These are phyloP conservation scores for Hanseniaspora valbyensis DNA, from an alignment of 805 yeast genomes.

Conservation along the genomic window DNA sequence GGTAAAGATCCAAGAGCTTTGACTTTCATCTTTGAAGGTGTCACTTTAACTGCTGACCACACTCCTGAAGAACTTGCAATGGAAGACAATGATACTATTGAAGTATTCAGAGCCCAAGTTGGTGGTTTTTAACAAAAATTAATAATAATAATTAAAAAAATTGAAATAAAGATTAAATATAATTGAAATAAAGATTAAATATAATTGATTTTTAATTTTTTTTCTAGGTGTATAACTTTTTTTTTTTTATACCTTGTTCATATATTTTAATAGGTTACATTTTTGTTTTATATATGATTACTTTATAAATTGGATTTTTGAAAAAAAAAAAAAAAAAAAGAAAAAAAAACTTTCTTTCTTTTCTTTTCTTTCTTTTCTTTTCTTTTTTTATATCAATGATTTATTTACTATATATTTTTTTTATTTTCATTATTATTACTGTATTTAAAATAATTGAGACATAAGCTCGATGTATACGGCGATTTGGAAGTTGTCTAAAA, in stretches of 20 bases:
- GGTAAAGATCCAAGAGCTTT: conserved; percentile 75
- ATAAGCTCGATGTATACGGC: conserved; percentile 30
- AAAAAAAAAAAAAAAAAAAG: background rate
- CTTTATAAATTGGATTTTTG: background rate
- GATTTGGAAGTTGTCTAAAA: conserved; percentile 30
- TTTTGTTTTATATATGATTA: no score
- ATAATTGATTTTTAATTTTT: no score
- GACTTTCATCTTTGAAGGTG: conserved; percentile 88
- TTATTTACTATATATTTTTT: no score
- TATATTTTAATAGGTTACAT: background rate
- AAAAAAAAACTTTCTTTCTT: background rate
- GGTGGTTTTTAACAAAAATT: conserved; percentile 39
- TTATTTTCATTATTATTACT: no score
- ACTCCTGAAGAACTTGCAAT: conserved; percentile 89
- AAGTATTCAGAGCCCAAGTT: conserved; percentile 92
- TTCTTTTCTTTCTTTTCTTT: background rate
- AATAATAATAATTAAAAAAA: no score
- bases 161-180: no score
- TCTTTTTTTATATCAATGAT: background rate
- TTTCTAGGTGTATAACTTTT: background rate
- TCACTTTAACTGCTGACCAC: conserved; percentile 72
- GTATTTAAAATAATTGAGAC: conserved; percentile 22
- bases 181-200: no score
- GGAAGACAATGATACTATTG: conserved; percentile 93
- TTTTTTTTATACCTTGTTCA: no score